Base-by-base conservation (phyloP, 495 filamentous ascomycete species). In the Penicillium flavigenum region DNA sequence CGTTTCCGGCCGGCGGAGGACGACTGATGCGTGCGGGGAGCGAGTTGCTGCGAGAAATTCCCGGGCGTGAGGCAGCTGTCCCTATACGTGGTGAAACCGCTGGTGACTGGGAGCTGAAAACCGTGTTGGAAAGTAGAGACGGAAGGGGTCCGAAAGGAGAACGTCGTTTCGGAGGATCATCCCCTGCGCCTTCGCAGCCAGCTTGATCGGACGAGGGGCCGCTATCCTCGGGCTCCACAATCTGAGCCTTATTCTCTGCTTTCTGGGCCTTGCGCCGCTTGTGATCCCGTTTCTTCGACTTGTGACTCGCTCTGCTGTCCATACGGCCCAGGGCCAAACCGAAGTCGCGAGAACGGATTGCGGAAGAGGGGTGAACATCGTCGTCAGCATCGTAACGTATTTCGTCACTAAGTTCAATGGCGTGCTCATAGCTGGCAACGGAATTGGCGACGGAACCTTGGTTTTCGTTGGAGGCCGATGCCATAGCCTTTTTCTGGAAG, bases 1-100 rank as follows among this genome's bases (percentile, higher is more conserved):
- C 78, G 63, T 70, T 73, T 38, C 73, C 66, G 47, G 66, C 66
- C 5, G 68, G 64, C 27, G 71, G 76, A 49, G 67, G 56, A 49
- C 83, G 82, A 64, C 81, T 85, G 29, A 89, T 81, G 16, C 82
- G 78, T 58, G 86, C 86, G 0, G 91, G 91, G 3, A 95, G 79
- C 1, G 91, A 96, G 64, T 84, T 88, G 29, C 89, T 90, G 45
- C 91, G 82, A 32, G 88, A 86, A 12, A 95, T 81, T 29, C 83
- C 83, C 53, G 81, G 82, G 38, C 53, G 64, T 17, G 54, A 14
- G 6, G 45, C 42, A 17, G 77, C 76, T 1, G 77, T 75, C 2
- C 79, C 81, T 5, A 59, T 19, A 4, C 50, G 62, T 44, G 76
- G 66, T 64, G 78, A 54, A 65, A 73, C 53, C 62, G 63, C 42